phyloP scores from a whole-genome alignment of 2,329 filamentous ascomycete species.

The Whalleya microplaca region DNA sequence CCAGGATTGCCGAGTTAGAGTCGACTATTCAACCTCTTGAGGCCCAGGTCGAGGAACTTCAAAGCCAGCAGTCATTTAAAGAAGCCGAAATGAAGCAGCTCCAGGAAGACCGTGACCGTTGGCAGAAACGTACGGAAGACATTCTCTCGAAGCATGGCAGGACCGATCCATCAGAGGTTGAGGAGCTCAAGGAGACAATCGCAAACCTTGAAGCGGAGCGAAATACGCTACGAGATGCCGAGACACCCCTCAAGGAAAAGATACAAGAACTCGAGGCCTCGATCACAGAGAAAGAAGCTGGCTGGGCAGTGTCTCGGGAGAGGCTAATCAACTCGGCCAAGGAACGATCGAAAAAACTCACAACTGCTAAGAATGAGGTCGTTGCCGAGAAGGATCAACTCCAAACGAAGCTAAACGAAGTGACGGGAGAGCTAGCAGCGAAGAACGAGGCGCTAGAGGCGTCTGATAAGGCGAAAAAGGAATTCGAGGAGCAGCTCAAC shows the following conservation, averaged over 20 bases:
- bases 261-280: conserved; percentile 55
- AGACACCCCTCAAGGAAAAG: conserved; percentile 56
- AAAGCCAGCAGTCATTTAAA: conserved; percentile 78
- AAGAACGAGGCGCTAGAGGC: conserved; percentile 58
- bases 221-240: conserved; percentile 55
- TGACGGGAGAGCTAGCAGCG: conserved; percentile 43
- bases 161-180: conserved; percentile 90
- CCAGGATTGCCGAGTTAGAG: conserved; percentile 74
- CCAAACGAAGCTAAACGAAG: conserved; percentile 53
- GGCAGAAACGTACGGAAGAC: conserved; percentile 94
- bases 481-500: conserved; percentile 47
- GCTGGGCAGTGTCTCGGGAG: conserved; percentile 56
- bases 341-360: conserved; percentile 59
- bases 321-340: conserved; percentile 67
- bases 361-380: conserved; percentile 45
- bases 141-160: conserved; percentile 96
- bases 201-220: conserved; percentile 67
- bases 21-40: conserved; percentile 81
- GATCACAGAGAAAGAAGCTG: conserved; percentile 58
- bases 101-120: conserved; percentile 88
- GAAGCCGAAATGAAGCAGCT: conserved; percentile 88
- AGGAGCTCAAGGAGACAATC: conserved; percentile 82
- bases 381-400: conserved; percentile 56
- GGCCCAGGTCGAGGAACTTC: conserved; percentile 77
- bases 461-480: conserved; percentile 44